phyloP scores from a whole-genome alignment of 495 filamentous ascomycete species.

The Neurospora tetraspora region DNA sequence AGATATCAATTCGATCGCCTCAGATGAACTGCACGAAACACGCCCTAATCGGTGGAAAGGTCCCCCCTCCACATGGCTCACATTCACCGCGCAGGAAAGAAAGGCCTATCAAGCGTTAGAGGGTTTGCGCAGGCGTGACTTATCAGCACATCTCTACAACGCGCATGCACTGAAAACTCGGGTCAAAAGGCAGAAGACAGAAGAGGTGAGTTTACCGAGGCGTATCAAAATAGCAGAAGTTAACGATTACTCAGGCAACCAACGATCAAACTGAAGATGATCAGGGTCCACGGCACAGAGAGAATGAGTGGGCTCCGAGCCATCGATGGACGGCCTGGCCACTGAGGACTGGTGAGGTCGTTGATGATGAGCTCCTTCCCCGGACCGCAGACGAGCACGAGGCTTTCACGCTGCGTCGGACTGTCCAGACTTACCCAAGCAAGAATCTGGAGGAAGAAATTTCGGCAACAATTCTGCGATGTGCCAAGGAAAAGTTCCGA shows the following conservation, averaged over 20 bases:
- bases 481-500: constrained; percentile 53
- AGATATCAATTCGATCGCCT: constrained; percentile 18
- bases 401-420: constrained; percentile 10
- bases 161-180: constrained; percentile 47
- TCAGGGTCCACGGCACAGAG: not conserved
- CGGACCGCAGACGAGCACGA: constrained; percentile 27
- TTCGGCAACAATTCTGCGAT: constrained; percentile 47
- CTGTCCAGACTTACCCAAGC: constrained; percentile 29
- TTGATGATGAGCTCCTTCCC: constrained; percentile 33
- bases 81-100: constrained; percentile 48
- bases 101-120: constrained; percentile 47
- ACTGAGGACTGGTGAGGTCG: constrained; percentile 47
- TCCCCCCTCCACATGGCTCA: constrained; percentile 46
- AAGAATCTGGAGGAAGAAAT: constrained; percentile 55
- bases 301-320: constrained; percentile 32
- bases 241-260: constrained; percentile 51
- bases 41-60: constrained; percentile 47
- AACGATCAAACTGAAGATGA: constrained; percentile 30
- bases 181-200: constrained; percentile 21
- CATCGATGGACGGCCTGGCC: constrained; percentile 75
- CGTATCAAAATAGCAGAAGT: constrained; percentile 25
- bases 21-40: constrained; percentile 25
- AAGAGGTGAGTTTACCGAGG: constrained; percentile 9
- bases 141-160: constrained; percentile 72
- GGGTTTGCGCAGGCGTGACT: constrained; percentile 45